Conservation (phyloP, 1,284 basidiomycete genomes). For the Malassezia caprae region DNA sequence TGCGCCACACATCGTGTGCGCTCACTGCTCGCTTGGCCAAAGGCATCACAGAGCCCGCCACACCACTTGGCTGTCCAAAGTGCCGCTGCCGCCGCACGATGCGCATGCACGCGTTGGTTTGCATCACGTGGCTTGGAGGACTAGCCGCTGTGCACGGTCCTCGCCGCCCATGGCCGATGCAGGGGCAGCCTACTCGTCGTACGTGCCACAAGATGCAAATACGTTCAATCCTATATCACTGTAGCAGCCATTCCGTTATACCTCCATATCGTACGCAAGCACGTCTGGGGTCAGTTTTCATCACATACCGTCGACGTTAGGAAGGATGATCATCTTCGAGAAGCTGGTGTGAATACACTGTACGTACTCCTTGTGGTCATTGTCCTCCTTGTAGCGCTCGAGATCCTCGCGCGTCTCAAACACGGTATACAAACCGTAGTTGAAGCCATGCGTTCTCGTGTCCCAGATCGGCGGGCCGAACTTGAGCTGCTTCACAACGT, state of each 20-base stretch:
- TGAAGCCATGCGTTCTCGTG: slow-evolving; percentile 32
- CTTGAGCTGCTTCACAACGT: slow-evolving; percentile 28
- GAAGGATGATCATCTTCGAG: slow-evolving; percentile 26
- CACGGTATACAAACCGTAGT: slow-evolving; percentile 35
- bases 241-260: slow-evolving; percentile 5
- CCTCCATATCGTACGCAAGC: slow-evolving; percentile 38
- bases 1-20: slow-evolving; percentile 5
- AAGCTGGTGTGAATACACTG: slow-evolving; percentile 22
- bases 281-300: slow-evolving; percentile 10
- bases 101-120: background rate
- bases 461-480: slow-evolving; percentile 35
- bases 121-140: background rate
- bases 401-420: slow-evolving; percentile 30
- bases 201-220: too few relatives aligned
- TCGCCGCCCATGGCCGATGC: background rate
- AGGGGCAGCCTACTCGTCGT: too few relatives aligned
- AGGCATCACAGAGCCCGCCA: background rate
- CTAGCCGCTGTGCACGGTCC: background rate
- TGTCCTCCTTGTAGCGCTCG: slow-evolving; percentile 34
- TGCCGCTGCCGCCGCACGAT: background rate
- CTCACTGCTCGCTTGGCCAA: slow-evolving; percentile 13
- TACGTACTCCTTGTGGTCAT: slow-evolving; percentile 40
- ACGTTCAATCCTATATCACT: background rate
- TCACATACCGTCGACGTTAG: slow-evolving; percentile 26
- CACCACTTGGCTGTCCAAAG: background rate